Percentiles rank a stretch among this genome's conserved stretches.
Evolutionary conservation across 2,329 filamentous ascomycete species (phyloP).

Genomic region (Ascochyta pisi): DNA sequence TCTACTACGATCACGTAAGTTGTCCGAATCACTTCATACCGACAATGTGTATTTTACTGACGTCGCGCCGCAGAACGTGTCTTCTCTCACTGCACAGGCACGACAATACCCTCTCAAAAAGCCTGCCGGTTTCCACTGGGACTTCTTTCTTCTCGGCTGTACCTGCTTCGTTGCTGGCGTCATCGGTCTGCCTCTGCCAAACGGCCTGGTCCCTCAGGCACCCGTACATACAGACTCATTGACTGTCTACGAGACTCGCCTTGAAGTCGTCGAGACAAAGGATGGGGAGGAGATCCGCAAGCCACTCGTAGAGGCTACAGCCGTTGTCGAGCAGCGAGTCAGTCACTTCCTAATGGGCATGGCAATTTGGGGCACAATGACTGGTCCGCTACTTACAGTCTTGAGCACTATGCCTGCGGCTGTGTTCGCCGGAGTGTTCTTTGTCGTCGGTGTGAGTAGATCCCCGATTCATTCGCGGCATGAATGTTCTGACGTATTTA

Average conservation of each 20-base stretch:
- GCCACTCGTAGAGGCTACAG: slow-evolving; percentile 53
- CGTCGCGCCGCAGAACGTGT: slow-evolving; percentile 51
- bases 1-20: slow-evolving; percentile 63
- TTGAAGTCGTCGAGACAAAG: slow-evolving; percentile 49
- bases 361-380: slow-evolving; percentile 62
- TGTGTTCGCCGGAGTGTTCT: slow-evolving; percentile 62
- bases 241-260: slow-evolving; percentile 46
- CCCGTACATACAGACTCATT: slow-evolving; percentile 64
- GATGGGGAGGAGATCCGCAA: slow-evolving; percentile 53
- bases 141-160: slow-evolving; percentile 63
- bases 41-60: background rate
- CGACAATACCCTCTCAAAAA: slow-evolving; percentile 61
- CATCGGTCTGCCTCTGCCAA: slow-evolving; percentile 61
- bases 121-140: slow-evolving; percentile 64
- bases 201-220: slow-evolving; percentile 62
- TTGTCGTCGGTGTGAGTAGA: slow-evolving; percentile 57
- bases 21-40: background rate
- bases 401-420: slow-evolving; percentile 60
- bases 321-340: slow-evolving; percentile 61
- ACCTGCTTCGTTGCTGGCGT: slow-evolving; percentile 61
- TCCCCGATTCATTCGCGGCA: background rate
- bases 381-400: slow-evolving; percentile 58
- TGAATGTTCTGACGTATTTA: background rate
- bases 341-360: slow-evolving; percentile 63
- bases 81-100: slow-evolving; percentile 60